Evolutionary conservation across 2,329 filamentous ascomycete genomes (phyloP).

Genomic region (Trichoderma atrobrunneum): DNA sequence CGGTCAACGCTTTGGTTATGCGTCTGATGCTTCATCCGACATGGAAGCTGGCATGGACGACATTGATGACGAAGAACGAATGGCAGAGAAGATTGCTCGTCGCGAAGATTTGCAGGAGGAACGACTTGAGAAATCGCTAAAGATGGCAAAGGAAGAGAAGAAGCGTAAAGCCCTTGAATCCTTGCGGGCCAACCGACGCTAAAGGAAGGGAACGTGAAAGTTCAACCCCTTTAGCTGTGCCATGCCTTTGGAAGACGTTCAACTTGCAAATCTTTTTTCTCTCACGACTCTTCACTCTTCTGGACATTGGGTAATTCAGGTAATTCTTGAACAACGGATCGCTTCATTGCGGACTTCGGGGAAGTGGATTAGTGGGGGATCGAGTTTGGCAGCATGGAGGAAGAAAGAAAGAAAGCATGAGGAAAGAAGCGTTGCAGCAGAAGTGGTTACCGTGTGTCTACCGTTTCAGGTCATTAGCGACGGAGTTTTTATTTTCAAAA

Average conservation of each 20-base stretch:
- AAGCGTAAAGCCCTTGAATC: conserved; percentile 43
- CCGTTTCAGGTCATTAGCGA: conserved; percentile 36
- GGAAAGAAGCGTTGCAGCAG: not conserved
- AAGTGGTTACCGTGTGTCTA: not conserved
- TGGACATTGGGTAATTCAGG: not conserved
- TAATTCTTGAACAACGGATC: not conserved
- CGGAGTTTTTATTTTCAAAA: conserved; percentile 32
- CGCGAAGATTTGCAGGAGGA: conserved; percentile 66
- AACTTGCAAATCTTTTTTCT: not conserved
- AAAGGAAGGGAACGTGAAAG: not conserved
- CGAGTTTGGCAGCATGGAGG: not conserved
- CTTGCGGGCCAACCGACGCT: conserved; percentile 33
- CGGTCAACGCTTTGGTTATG: conserved; percentile 51
- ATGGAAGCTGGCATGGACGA: conserved; percentile 77
- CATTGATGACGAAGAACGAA: conserved; percentile 67
- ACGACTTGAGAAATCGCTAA: conserved; percentile 58
- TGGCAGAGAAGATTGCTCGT: conserved; percentile 59
- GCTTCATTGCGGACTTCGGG: not conserved
- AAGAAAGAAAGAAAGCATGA: not conserved
- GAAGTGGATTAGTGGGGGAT: not conserved
- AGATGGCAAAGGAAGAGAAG: conserved; percentile 59
- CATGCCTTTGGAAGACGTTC: not conserved
- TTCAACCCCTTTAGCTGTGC: not conserved
- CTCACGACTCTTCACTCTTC: not conserved
- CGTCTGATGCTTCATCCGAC: conserved; percentile 66